Evolutionary conservation across 2,329 filamentous ascomycete species (phyloP), one percentile per base, ranked within the genome.

Genomic region (Dissoconium aciculare): DNA sequence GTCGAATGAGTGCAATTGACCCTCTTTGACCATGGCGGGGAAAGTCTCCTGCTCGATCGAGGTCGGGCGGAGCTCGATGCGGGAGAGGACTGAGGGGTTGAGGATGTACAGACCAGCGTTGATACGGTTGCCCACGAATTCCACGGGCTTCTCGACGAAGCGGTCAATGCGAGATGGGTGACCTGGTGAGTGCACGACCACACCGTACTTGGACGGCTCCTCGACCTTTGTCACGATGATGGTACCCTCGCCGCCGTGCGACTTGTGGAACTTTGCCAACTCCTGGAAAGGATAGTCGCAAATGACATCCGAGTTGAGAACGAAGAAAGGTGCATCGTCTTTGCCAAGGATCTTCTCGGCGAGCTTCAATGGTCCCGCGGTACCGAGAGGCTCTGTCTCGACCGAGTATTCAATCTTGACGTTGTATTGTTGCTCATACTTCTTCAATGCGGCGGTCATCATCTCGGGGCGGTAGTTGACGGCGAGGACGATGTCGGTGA

Each of bases 11-110:
- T 95, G 87, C 40, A 95, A 66, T 59, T 87, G 72, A 43, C 83
- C 83, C 50, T 94, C 87, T 50, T 70, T 74, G 60, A 80, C 80
- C 57, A 95, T 89, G 47, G 82, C 74, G 27, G 87, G 87, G 79
- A 98, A 98, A 17, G 84, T 94, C 66, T 95, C 89, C 64, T 95
- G 87, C 64, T 98, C 87, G 55, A 95, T 98, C 5, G 84, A 93
- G 30, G 87, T 95, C 25, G 89, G 89, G 39, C 87, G 82, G 43
- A 95, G 75, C 59, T 95, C 87, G 52, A 98, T 95, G 56, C 87
- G 80, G 45, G 76, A 66, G 37, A 98, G 73, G 24, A 95, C 74
- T 30, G 78, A 84, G 28, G 85, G 84, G 68, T 94, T 95, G 51
- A 95, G 69, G 50, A 95, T 92, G 68, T 95, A 95, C 62, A 95